Percentiles rank a stretch among this genome's conserved stretches.
Conservation (phyloP, 2,329 filamentous ascomycete species). For the Neonectria ditissima region DNA sequence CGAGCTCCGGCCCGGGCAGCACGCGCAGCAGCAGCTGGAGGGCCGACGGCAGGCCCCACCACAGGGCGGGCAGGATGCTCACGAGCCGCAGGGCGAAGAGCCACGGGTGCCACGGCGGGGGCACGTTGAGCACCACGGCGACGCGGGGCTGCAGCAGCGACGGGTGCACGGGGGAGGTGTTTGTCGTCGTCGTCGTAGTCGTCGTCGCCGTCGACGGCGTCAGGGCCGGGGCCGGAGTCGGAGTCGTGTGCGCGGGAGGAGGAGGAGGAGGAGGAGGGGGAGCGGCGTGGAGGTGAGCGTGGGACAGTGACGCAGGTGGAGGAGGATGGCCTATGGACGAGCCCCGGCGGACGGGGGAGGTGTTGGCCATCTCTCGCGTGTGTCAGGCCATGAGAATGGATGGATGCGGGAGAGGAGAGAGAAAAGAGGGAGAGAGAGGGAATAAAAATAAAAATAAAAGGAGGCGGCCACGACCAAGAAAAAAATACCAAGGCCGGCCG, state of each 20-base stretch:
- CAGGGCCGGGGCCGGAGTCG: too few species aligned
- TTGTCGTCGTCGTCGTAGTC: not conserved
- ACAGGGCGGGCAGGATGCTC: conserved; percentile 76
- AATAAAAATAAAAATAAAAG: not conserved
- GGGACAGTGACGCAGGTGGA: conserved; percentile 10
- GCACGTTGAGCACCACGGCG: conserved; percentile 81
- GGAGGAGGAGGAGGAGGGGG: not conserved
- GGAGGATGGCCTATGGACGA: conserved; percentile 42
- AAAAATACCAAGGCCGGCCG: not conserved
- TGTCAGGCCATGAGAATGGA: conserved; percentile 42
- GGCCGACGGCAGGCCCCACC: conserved; percentile 77
- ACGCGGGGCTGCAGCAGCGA: conserved; percentile 79
- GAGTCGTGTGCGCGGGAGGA: conserved; percentile 1
- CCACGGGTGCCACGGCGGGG: conserved; percentile 77
- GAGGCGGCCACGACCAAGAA: not conserved
- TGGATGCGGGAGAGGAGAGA: not conserved
- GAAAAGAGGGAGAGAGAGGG: not conserved
- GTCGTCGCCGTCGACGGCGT: too few species aligned
- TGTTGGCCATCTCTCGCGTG: conserved; percentile 41
- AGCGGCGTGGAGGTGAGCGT: not conserved
- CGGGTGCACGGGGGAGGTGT: conserved; percentile 39
- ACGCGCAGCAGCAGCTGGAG: conserved; percentile 76
- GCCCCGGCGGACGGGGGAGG: conserved; percentile 43
- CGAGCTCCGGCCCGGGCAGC: conserved; percentile 55
- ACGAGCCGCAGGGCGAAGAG: conserved; percentile 79